These are phyloP conservation scores for Saturnispora sanitii DNA, from an alignment of 805 yeast species.

Conservation along the genomic window DNA sequence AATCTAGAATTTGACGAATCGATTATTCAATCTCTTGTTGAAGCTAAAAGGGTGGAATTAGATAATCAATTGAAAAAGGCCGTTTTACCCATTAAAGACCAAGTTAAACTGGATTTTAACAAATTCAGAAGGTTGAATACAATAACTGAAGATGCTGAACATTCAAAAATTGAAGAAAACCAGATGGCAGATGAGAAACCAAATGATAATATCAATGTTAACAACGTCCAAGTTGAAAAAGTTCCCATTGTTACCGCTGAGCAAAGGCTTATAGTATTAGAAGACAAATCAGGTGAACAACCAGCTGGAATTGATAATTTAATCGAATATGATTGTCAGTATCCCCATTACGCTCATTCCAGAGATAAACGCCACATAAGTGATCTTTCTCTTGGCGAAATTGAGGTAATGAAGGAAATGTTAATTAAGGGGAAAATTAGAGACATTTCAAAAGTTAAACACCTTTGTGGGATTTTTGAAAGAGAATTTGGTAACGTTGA, in stretches of 20 bases:
- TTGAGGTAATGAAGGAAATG: not conserved
- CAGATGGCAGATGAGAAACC: not conserved
- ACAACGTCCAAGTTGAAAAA: too few species aligned
- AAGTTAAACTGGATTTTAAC: constrained; percentile 11
- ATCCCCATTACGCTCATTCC: not conserved
- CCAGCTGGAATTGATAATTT: not conserved
- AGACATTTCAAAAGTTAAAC: constrained; percentile 9
- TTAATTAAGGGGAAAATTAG: constrained; percentile 3
- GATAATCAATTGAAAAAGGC: not conserved
- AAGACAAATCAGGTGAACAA: not conserved
- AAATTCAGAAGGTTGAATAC: constrained; percentile 10
- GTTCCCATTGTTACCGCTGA: too few species aligned
- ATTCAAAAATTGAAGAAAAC: not conserved
- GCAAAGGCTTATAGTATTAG: not conserved
- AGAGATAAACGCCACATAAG: constrained; percentile 7
- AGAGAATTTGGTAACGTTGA: not conserved
- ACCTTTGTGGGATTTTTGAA: constrained; percentile 10
- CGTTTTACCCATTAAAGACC: constrained; percentile 7
- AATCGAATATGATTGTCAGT: not conserved
- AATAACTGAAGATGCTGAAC: constrained; percentile 10
- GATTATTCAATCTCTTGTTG: constrained; percentile 8
- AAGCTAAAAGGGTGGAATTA: constrained; percentile 5
- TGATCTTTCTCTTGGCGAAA: constrained; percentile 2
- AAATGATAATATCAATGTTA: not conserved
- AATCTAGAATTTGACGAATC: constrained; percentile 11